phyloP scores from a whole-genome alignment of 345 rosid genomes.

The Mallotus nudiflorus region DNA sequence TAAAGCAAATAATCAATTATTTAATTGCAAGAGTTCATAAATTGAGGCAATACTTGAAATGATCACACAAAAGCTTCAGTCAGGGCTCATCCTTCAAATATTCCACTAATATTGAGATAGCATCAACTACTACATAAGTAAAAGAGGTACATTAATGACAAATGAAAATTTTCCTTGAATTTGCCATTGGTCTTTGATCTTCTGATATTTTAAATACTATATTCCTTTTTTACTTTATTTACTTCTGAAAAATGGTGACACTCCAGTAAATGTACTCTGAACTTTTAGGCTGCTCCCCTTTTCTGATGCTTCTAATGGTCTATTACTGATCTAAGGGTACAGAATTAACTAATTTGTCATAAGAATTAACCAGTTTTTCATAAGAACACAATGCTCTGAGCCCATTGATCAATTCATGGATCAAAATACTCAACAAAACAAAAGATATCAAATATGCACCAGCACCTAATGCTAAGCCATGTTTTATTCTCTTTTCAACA shows the following conservation, averaged over 20 bases:
- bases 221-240: background rate
- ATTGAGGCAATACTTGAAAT: conserved; percentile 50
- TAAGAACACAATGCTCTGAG: background rate
- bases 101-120: conserved; percentile 71
- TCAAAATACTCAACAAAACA: no score
- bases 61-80: conserved; percentile 66
- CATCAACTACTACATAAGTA: conserved; percentile 58
- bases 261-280: background rate
- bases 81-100: conserved; percentile 80
- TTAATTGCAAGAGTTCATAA: background rate
- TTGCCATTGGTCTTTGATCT: background rate
- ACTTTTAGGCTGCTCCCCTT: background rate
- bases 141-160: conserved; percentile 16
- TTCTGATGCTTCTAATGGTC: background rate
- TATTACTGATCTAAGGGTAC: background rate
- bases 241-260: background rate
- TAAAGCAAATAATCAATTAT: background rate
- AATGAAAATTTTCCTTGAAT: conserved; percentile 9
- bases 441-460: no score
- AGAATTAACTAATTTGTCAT: no score
- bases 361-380: background rate
- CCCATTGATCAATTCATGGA: background rate
- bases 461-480: no score
- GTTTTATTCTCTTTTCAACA: no score
- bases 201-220: background rate